These are phyloP conservation scores for Aspergillus texensis DNA, from an alignment of 2,329 filamentous ascomycete genomes.

Conservation along the genomic window DNA sequence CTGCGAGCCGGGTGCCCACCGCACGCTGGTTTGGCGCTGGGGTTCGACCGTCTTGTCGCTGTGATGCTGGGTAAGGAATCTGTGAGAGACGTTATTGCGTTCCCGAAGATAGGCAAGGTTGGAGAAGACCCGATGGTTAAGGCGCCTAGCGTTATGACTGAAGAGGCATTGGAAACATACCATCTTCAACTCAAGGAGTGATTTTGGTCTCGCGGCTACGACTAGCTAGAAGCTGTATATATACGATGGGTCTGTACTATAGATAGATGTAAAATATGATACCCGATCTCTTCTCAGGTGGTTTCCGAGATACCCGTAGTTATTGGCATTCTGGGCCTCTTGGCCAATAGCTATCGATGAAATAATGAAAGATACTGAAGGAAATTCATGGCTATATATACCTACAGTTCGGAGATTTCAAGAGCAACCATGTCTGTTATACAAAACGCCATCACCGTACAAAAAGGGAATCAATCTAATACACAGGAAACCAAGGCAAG, in stretches of 20 bases:
- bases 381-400: constrained; percentile 4
- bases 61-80: constrained; percentile 75
- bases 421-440: constrained; percentile 14
- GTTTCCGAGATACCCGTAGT: neutral
- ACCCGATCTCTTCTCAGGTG: constrained; percentile 19
- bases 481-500: constrained; percentile 14
- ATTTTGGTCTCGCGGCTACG: neutral
- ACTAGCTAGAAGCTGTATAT: neutral
- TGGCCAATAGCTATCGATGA: neutral
- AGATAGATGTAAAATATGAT: constrained; percentile 14
- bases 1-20: constrained; percentile 86
- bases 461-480: constrained; percentile 20
- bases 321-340: neutral
- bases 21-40: constrained; percentile 89
- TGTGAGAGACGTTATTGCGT: constrained; percentile 92
- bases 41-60: constrained; percentile 84
- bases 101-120: constrained; percentile 89
- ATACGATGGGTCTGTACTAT: constrained; percentile 8
- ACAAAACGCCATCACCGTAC: constrained; percentile 18
- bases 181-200: constrained; percentile 50
- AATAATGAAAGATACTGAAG: neutral
- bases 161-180: constrained; percentile 62
- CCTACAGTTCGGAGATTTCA: constrained; percentile 1
- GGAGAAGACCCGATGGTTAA: constrained; percentile 83
- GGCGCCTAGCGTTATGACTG: constrained; percentile 70